These are phyloP conservation scores for Clavariopsis aquatica DNA, from an alignment of 495 filamentous ascomycete species.

Conservation along the genomic window DNA sequence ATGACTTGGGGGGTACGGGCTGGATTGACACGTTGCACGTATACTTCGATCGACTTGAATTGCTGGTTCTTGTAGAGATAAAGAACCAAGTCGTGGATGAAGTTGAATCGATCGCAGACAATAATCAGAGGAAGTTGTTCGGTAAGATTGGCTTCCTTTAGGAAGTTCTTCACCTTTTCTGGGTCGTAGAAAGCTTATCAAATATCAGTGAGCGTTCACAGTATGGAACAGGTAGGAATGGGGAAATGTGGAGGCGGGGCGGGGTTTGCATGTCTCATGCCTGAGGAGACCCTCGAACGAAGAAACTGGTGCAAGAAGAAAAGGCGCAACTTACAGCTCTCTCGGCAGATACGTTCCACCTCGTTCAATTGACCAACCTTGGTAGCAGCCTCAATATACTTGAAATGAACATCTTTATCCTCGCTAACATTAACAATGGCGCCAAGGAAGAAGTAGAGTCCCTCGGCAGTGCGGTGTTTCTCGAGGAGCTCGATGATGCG, in stretches of 20 bases:
- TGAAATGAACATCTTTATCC: conserved; percentile 95
- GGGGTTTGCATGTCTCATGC: too few species aligned
- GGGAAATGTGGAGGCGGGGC: too few species aligned
- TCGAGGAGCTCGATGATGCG: conserved; percentile 91
- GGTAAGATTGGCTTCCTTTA: conserved; percentile 90
- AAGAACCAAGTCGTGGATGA: conserved; percentile 93
- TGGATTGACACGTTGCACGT: conserved; percentile 98
- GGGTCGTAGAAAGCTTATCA: conserved; percentile 75
- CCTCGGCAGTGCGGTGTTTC: conserved; percentile 94
- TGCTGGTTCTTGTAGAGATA: conserved; percentile 99
- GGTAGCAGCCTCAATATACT: conserved; percentile 97
- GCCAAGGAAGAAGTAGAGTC: conserved; percentile 96
- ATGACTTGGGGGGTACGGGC: conserved; percentile 90
- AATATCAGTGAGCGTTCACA: not conserved
- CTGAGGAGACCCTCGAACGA: too few species aligned
- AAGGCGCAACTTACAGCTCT: conserved; percentile 55
- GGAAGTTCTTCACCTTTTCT: conserved; percentile 98
- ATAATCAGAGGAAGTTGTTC: conserved; percentile 97
- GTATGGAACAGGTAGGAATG: too few species aligned
- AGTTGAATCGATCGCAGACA: conserved; percentile 97
- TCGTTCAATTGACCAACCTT: conserved; percentile 88
- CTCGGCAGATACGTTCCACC: conserved; percentile 94
- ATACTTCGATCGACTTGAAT: conserved; percentile 98
- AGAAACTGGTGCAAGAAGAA: not conserved
- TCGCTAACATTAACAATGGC: conserved; percentile 97